These are phyloP conservation scores for Pseudogymnoascus verrucosus DNA, from an alignment of 2,329 filamentous ascomycete genomes.

Conservation along the genomic window DNA sequence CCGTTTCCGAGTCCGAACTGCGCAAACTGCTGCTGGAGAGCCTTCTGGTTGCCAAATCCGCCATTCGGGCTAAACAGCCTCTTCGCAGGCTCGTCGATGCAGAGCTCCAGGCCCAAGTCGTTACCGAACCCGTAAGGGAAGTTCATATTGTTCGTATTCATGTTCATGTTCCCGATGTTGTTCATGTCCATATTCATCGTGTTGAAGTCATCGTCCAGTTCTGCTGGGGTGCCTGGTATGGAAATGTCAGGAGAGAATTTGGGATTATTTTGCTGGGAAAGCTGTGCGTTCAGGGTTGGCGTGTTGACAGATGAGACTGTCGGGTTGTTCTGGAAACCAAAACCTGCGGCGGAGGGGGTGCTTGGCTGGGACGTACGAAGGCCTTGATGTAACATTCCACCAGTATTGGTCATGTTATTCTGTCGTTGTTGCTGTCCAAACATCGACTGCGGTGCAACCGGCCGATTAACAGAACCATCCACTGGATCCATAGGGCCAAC, in stretches of 20 bases:
- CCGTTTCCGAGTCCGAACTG: slow-evolving; percentile 57
- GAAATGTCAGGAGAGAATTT: slow-evolving; percentile 49
- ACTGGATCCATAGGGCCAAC: slow-evolving; percentile 58
- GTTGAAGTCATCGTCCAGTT: slow-evolving; percentile 67
- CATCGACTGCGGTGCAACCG: slow-evolving; percentile 56
- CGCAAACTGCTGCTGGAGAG: slow-evolving; percentile 59
- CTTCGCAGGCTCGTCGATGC: slow-evolving; percentile 91
- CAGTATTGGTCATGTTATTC: slow-evolving; percentile 70
- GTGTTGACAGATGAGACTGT: slow-evolving; percentile 97
- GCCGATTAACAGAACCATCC: slow-evolving; percentile 43
- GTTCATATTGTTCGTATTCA: slow-evolving; percentile 33
- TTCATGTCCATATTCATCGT: slow-evolving; percentile 51
- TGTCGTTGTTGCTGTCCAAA: slow-evolving; percentile 60
- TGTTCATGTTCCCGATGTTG: slow-evolving; percentile 48
- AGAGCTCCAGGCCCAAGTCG: slow-evolving; percentile 49
- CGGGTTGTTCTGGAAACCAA: slow-evolving; percentile 82
- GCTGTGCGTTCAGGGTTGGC: slow-evolving; percentile 76
- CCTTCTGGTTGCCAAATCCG: slow-evolving; percentile 55
- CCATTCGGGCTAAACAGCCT: slow-evolving; percentile 81
- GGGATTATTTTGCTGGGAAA: slow-evolving; percentile 44
- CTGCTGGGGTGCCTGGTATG: slow-evolving; percentile 60
- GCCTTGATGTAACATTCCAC: slow-evolving; percentile 63
- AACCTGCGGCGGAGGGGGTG: slow-evolving; percentile 70
- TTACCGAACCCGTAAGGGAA: slow-evolving; percentile 31
- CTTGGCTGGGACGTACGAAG: slow-evolving; percentile 79